phyloP scores from a whole-genome alignment of 2,329 filamentous ascomycete species.

The Calycina herbarum region DNA sequence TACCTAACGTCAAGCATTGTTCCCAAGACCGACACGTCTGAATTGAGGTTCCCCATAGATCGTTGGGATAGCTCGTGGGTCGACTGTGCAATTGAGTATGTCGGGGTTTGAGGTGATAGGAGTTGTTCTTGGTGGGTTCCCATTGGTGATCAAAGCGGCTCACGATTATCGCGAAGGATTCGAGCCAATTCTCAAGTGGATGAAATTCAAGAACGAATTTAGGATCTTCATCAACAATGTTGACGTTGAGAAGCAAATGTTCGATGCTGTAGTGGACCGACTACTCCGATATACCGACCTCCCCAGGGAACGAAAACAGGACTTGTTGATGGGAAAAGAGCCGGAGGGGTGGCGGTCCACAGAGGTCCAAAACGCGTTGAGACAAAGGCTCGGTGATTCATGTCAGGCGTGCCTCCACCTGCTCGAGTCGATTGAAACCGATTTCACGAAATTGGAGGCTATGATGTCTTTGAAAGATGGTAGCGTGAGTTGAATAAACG shows the following conservation, averaged over 20 bases:
- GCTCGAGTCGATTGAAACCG: slow-evolving; percentile 23
- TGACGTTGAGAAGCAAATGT: slow-evolving; percentile 22
- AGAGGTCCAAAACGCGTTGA: slow-evolving; percentile 21
- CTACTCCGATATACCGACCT: slow-evolving; percentile 28
- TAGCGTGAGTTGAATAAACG: slow-evolving; percentile 17
- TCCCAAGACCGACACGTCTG: background rate
- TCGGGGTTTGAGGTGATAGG: slow-evolving; percentile 30
- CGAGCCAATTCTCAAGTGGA: slow-evolving; percentile 30
- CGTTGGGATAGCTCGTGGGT: background rate
- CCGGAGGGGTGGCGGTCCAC: slow-evolving; percentile 26
- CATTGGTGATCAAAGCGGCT: slow-evolving; percentile 27
- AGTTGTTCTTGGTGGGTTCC: slow-evolving; percentile 29
- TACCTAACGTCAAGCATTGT: background rate
- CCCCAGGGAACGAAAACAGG: slow-evolving; percentile 23
- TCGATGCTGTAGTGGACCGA: slow-evolving; percentile 24
- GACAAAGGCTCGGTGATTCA: slow-evolving; percentile 23
- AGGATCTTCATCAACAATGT: slow-evolving; percentile 28
- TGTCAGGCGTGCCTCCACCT: slow-evolving; percentile 25
- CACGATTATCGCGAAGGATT: slow-evolving; percentile 31
- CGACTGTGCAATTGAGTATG: slow-evolving; percentile 15
- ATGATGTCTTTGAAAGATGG: slow-evolving; percentile 30
- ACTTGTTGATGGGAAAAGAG: slow-evolving; percentile 21
- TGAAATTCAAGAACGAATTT: slow-evolving; percentile 28
- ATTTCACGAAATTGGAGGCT: slow-evolving; percentile 25
- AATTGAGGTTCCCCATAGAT: background rate